A percentile compares a stretch with the other conserved stretches of the same genome.
Conservation (phyloP, 208 protist species). For the Leishmania tarentolae region DNA sequence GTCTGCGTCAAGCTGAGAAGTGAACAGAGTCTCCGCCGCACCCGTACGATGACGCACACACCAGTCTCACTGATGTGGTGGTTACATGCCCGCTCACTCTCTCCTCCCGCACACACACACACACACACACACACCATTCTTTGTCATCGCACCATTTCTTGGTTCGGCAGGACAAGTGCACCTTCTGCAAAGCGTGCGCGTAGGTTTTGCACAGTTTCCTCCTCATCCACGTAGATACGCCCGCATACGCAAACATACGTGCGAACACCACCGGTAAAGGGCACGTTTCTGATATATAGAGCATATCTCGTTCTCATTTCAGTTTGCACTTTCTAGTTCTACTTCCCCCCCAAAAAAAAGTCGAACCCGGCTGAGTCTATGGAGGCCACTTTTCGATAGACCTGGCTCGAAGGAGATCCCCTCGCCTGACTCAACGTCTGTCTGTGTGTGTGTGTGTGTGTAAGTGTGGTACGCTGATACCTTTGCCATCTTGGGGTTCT, state of each 20-base stretch:
- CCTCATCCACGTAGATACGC: not conserved
- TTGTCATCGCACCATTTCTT: not conserved
- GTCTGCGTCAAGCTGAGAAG: not conserved
- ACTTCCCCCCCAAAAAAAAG: not conserved
- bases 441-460: not conserved
- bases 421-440: not conserved
- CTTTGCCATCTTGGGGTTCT: not conserved
- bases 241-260: not conserved
- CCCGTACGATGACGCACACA: not conserved
- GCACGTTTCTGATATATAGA: not conserved
- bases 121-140: not conserved
- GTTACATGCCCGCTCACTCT: not conserved
- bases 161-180: not conserved
- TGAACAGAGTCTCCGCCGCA: not conserved
- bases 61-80: not conserved
- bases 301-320: not conserved
- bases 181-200: not conserved
- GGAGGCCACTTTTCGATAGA: not conserved
- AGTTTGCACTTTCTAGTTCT: not conserved
- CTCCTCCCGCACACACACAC: not conserved
- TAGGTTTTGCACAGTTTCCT: not conserved
- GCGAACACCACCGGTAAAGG: not conserved
- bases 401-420: not conserved
- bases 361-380: not conserved
- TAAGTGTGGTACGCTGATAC: not conserved